phyloP scores from a whole-genome alignment of 2,329 filamentous ascomycete species.

The Aspergillus chevalieri region DNA sequence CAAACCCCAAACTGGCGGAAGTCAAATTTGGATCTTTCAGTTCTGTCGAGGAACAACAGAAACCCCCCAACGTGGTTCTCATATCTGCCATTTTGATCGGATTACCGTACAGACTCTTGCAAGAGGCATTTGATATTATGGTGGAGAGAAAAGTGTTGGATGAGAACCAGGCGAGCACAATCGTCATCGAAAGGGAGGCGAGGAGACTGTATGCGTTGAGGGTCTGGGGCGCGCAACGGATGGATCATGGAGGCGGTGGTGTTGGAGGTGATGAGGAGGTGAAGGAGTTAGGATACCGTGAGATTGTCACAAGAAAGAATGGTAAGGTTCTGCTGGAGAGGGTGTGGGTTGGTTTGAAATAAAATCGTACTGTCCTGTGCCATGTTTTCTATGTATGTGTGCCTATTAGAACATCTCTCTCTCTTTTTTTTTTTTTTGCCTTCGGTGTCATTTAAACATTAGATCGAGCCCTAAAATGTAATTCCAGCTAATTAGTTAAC shows the following conservation, averaged over 20 bases:
- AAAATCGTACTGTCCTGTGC: neutral
- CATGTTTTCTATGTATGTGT: neutral
- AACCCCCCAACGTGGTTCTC: constrained; percentile 11
- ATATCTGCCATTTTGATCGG: constrained; percentile 23
- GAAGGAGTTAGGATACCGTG: constrained; percentile 16
- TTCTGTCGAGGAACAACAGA: constrained; percentile 6
- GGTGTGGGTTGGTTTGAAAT: constrained; percentile 13
- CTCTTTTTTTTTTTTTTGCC: neutral
- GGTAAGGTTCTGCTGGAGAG: constrained; percentile 5
- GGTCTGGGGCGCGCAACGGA: neutral
- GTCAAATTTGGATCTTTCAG: constrained; percentile 18
- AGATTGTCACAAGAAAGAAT: constrained; percentile 9
- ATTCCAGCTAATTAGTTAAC: neutral
- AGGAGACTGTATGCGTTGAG: constrained; percentile 20
- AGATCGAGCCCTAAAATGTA: neutral
- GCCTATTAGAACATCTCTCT: neutral
- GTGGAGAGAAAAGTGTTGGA: constrained; percentile 10
- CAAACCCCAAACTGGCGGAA: constrained; percentile 13
- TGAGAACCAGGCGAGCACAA: constrained; percentile 9
- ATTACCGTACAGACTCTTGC: constrained; percentile 21
- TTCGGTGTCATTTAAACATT: neutral
- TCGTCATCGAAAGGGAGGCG: constrained; percentile 24
- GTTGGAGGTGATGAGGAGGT: constrained; percentile 3
- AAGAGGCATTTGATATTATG: constrained; percentile 15
- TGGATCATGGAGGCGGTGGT: neutral